A percentile compares a stretch with the other conserved stretches of the same genome.
phyloP scores from a whole-genome alignment of 257 asterid species.

The Solanum paucissectum region DNA sequence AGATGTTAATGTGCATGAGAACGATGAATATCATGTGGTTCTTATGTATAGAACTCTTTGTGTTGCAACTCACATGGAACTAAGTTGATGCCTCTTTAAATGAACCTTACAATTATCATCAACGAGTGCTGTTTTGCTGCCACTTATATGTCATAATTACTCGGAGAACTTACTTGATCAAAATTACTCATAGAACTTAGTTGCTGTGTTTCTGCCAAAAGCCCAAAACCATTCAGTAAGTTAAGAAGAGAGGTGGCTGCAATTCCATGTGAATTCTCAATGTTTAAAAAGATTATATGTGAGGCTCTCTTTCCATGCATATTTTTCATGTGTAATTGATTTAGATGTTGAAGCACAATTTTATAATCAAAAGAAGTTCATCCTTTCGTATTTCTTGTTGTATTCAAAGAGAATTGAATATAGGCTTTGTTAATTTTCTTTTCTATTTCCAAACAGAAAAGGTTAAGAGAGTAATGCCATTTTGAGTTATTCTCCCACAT shows the following conservation, averaged over 20 bases:
- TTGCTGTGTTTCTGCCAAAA: background rate
- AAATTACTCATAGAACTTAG: background rate
- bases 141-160: background rate
- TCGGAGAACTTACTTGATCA: background rate
- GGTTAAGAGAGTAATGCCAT: background rate
- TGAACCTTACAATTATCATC: background rate
- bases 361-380: background rate
- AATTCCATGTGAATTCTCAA: background rate
- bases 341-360: background rate
- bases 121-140: background rate
- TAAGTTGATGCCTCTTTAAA: background rate
- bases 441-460: background rate
- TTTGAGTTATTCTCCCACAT: background rate
- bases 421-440: background rate
- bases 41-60: background rate
- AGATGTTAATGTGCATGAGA: background rate
- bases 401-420: background rate
- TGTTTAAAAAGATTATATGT: background rate
- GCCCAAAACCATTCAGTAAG: background rate
- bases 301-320: background rate
- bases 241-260: background rate
- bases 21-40: background rate
- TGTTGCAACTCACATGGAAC: background rate
- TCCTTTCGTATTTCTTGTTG: background rate
- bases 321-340: background rate